phyloP scores from a whole-genome alignment of 2,329 filamentous ascomycete genomes.

The Bipolaris cookei region DNA sequence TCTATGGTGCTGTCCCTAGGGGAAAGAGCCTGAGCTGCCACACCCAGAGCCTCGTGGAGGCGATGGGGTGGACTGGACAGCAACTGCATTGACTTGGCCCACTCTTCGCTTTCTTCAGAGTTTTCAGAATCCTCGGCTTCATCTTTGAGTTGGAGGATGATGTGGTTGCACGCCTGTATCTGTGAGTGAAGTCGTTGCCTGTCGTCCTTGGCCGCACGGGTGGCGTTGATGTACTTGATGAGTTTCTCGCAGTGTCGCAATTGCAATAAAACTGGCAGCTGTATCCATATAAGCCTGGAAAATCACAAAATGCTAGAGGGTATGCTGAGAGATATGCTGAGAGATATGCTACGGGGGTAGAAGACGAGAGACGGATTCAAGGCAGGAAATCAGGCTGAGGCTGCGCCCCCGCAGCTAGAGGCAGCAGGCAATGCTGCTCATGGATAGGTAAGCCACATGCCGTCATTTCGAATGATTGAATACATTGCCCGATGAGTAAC shows the following conservation, averaged over 20 bases:
- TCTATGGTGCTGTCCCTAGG: background rate
- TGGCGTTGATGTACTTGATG: conserved; percentile 28
- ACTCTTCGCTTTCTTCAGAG: conserved; percentile 7
- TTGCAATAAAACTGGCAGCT: conserved; percentile 29
- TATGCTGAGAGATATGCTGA: background rate
- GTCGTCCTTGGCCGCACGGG: conserved; percentile 29
- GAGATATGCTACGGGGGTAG: background rate
- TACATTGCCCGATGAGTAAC: no score
- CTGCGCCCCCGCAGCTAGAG: background rate
- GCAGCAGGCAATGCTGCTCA: background rate
- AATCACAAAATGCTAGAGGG: background rate
- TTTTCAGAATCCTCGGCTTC: conserved; percentile 2
- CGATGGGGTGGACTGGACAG: background rate
- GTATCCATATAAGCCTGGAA: background rate
- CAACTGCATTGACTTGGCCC: conserved; percentile 1
- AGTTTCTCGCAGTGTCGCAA: conserved; percentile 29
- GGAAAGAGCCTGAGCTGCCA: conserved; percentile 1
- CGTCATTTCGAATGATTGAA: background rate
- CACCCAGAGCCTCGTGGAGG: conserved; percentile 2
- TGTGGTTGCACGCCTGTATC: conserved; percentile 4
- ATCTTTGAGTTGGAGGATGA: conserved; percentile 10
- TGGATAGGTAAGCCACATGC: background rate
- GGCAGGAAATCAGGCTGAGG: background rate
- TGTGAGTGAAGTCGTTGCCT: conserved; percentile 12
- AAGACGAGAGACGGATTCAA: background rate